These are phyloP conservation scores for Microdochium nivale DNA, from an alignment of 2,329 filamentous ascomycete species.

Conservation along the genomic window DNA sequence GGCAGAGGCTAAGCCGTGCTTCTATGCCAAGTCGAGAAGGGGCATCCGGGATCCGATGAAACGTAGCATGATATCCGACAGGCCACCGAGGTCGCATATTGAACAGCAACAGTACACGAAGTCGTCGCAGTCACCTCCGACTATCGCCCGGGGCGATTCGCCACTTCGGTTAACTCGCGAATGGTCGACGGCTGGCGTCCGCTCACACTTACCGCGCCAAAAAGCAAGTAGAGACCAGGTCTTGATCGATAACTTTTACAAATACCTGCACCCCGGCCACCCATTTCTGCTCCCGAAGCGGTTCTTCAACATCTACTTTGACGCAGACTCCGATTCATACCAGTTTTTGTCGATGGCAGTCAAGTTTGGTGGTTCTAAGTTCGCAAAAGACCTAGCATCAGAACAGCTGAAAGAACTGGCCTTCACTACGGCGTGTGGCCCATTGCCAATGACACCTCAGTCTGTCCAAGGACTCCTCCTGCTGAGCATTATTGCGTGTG, in stretches of 20 bases:
- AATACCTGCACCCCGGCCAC: slow-evolving; percentile 22
- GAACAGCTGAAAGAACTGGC: slow-evolving; percentile 20
- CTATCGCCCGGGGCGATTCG: background rate
- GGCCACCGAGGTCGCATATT: slow-evolving; percentile 11
- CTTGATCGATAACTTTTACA: slow-evolving; percentile 13
- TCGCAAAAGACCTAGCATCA: slow-evolving; percentile 9
- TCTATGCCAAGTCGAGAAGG: slow-evolving; percentile 37
- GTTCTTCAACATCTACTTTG: slow-evolving; percentile 19
- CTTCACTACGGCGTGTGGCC: slow-evolving; percentile 21
- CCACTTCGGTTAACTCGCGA: background rate
- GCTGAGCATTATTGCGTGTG: slow-evolving; percentile 19
- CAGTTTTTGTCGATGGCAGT: slow-evolving; percentile 23
- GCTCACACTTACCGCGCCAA: background rate
- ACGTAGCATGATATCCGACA: slow-evolving; percentile 21
- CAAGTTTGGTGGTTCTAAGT: slow-evolving; percentile 24
- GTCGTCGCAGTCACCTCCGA: slow-evolving; percentile 4
- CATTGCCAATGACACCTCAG: slow-evolving; percentile 21
- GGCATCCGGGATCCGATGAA: slow-evolving; percentile 28
- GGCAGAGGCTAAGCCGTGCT: slow-evolving; percentile 31
- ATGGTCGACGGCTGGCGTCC: background rate
- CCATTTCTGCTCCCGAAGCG: slow-evolving; percentile 24
- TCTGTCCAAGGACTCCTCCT: slow-evolving; percentile 24
- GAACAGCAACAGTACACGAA: background rate
- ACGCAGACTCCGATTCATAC: slow-evolving; percentile 22
- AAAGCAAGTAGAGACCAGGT: slow-evolving; percentile 1